Evolutionary conservation across 257 asterid species (phyloP), one percentile per base, ranked within the genome.

Genomic region (Misopates orontium): DNA sequence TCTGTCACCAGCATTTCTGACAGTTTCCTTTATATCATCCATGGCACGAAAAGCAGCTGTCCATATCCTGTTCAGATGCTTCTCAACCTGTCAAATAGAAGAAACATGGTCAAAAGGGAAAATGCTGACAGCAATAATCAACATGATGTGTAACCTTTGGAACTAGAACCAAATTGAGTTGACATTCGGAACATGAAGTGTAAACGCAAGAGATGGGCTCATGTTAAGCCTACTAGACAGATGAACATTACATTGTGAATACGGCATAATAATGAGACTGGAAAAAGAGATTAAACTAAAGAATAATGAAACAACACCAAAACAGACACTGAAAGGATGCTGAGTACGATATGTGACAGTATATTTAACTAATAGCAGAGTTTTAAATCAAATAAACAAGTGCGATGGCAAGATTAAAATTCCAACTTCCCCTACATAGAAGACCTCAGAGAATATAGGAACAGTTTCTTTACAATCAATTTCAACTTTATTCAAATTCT

Each of bases 11-110:
- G 99, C 87, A 75, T 78, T 93, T 77, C 99, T 85, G 68, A 93
- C 99, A 56, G 97, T 90, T 71, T 93, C 99, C 77, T 93, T 93
- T 79, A 93, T 87, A 71, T 93, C 99, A 82, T 90, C 99, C 97
- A 90, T 90, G 64, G 97, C 95, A 51, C 99, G 93, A 68, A 86
- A 93, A 77, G 96, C 91, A 82, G 90, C 92, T 56, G 71, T 85
- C 99, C 99, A 93, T 71, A 93, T 75, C 77, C 77, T 90, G 53
- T 71, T 84, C 62, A 93, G 82, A 80, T 93, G 88, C 80, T 90
- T 90, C 79, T 80, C 93, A 73, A 93, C 96, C 99, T 93, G 76
- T 24, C 36, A 18, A 54, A 68, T 55, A 64, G 60, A 67, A 55
- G 21, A 69, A 53, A 74, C 53, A 41, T 59, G 51, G 15, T 66